Base-by-base conservation (phyloP, 768 basidiomycete genomes). In the Tubosaeta brunneosetosa region DNA sequence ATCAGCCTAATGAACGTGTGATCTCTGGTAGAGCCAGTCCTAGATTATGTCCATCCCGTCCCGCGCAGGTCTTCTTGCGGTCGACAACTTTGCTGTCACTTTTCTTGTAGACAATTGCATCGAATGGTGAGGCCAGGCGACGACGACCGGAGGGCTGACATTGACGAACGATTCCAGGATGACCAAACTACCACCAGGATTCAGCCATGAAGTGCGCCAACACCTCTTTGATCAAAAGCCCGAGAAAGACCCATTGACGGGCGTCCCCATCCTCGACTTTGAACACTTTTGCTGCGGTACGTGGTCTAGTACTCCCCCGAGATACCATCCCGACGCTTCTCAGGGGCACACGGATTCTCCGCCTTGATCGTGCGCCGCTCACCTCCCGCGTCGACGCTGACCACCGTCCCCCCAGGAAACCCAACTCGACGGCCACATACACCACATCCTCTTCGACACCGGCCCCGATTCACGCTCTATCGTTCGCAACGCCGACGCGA, bases 341-440 rank as follows among this genome's bases (percentile, higher is more conserved):
- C 49, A 84, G 88, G 88, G 5, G 90, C 90, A 2, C 91, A 93
- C 71, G 91, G 91, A 1, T 86, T 93, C 60, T 80, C 89, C n/a
- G 84, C 82, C 31, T 72, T 92, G 43, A 83, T 94, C 57, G 89
- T 90, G 65, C 60, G 79, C 61, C 19, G 14, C 32, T 25, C 4
- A 10, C 8, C 27, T 33, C 37, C 19, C 12, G 10, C 5, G n/a
- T 49, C 37, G 14, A 26, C 13, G 6, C 10, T 34, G 14, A n/a
- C 41, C 42, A 16, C 33, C 32, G 12, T 29, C 14, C 14, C 1
- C 13, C 3, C 62, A 84, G 83, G 79, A 86, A 75, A 88, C 84
- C 3, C 74, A 78, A 52, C 66, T 77, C 11, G 60, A 73, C 22
- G 82, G 74, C 38, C 50, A 66, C 52, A 61, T 73, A 3, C 78